phyloP scores from a whole-genome alignment of 768 basidiomycete species.

The Hericium rajendrae region DNA sequence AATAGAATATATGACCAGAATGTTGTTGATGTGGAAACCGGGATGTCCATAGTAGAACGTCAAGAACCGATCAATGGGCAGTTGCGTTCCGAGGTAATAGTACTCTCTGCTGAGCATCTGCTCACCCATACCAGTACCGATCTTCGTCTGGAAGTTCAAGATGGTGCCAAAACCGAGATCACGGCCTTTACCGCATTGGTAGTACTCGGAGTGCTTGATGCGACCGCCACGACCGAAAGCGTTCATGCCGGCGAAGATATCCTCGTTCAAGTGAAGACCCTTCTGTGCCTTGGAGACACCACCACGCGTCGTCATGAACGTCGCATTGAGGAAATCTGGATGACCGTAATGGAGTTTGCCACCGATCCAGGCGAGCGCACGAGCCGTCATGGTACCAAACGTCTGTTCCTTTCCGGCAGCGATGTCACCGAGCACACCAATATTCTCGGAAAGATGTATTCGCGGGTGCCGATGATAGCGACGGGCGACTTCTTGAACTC shows the following conservation, averaged over 20 bases:
- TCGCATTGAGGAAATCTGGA: conserved; percentile 96
- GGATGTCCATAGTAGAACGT: conserved; percentile 99
- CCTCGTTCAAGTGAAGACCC: conserved; percentile 95
- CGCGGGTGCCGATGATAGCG: conserved; percentile 95
- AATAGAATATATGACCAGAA: conserved; percentile 95
- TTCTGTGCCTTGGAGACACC: conserved; percentile 99
- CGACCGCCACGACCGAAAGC: conserved; percentile 96
- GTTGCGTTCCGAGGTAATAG: conserved; percentile 96
- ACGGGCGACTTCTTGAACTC: conserved; percentile 87
- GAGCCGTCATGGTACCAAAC: conserved; percentile 96
- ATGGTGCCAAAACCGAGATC: conserved; percentile 99
- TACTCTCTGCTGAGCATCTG: conserved; percentile 99
- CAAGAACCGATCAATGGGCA: conserved; percentile 96
- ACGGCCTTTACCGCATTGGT: conserved; percentile 98
- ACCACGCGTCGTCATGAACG: conserved; percentile 97
- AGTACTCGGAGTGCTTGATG: conserved; percentile 99
- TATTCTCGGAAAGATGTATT: conserved; percentile 99
- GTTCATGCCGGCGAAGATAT: conserved; percentile 99
- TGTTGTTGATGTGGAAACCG: conserved; percentile 99
- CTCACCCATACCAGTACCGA: conserved; percentile 99
- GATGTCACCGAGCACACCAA: conserved; percentile 97
- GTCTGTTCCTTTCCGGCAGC: conserved; percentile 99
- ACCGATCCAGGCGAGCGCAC: conserved; percentile 92
- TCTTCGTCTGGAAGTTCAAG: conserved; percentile 99
- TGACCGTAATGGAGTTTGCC: conserved; percentile 99